Evolutionary conservation across 805 yeast genomes (phyloP).

Genomic region (Ogataea philodendri): DNA sequence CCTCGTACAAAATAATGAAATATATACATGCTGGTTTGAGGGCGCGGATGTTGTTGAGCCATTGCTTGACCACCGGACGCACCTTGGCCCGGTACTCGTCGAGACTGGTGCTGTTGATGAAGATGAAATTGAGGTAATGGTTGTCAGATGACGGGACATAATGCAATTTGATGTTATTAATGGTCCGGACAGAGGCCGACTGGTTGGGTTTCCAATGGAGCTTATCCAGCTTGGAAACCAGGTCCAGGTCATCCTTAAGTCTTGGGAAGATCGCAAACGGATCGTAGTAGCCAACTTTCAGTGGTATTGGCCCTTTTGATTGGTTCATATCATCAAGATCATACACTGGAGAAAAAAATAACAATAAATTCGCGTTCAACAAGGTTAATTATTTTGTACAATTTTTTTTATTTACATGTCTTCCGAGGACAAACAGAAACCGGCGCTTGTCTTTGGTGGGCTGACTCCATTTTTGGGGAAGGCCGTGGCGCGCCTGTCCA

Average conservation of each 20-base stretch:
- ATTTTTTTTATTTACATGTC: slow-evolving; percentile 4
- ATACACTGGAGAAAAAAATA: neutral
- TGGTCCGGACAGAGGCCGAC: slow-evolving; percentile 57
- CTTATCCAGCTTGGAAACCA: slow-evolving; percentile 56
- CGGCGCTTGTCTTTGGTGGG: slow-evolving; percentile 17
- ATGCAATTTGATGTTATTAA: slow-evolving; percentile 54
- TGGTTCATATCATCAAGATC: slow-evolving; percentile 7
- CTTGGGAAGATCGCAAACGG: slow-evolving; percentile 60
- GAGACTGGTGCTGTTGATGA: slow-evolving; percentile 60
- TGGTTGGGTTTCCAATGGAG: slow-evolving; percentile 64
- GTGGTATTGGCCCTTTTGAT: slow-evolving; percentile 14
- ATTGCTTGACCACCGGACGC: slow-evolving; percentile 76
- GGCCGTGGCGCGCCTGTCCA: slow-evolving; percentile 24
- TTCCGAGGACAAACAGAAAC: slow-evolving; percentile 6
- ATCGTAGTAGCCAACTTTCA: slow-evolving; percentile 62
- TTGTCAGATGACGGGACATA: slow-evolving; percentile 49
- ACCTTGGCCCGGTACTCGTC: slow-evolving; percentile 79
- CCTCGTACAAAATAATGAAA: slow-evolving; percentile 54
- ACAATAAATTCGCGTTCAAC: slow-evolving; percentile 8
- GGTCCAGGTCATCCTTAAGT: slow-evolving; percentile 42
- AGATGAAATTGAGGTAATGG: slow-evolving; percentile 58
- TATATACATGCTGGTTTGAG: slow-evolving; percentile 51
- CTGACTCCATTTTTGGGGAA: slow-evolving; percentile 25
- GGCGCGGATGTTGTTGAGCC: slow-evolving; percentile 54
- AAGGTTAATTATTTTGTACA: neutral